Evolutionary conservation across 108 stramenopile species (phyloP).

Genomic region (Thalassiosira profunda): DNA sequence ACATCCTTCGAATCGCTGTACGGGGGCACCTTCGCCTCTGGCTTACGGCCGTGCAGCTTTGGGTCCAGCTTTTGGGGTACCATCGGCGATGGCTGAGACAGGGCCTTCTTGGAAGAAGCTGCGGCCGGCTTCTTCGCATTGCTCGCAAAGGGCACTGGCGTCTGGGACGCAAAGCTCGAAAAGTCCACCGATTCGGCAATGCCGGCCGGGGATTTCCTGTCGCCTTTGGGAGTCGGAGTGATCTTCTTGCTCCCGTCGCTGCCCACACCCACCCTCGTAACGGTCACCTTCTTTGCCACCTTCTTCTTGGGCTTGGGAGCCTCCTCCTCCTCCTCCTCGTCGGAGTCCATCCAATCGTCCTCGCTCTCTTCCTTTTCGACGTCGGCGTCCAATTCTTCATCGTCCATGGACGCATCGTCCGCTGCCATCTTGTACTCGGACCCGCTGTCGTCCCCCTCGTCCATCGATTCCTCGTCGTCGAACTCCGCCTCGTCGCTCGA

Average conservation of each 20-base stretch:
- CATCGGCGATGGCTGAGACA: constrained; percentile 4
- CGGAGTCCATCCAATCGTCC: constrained; percentile 68
- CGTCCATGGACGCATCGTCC: constrained; percentile 20
- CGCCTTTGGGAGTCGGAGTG: constrained; percentile 32
- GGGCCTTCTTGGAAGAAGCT: neutral
- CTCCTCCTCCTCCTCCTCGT: constrained; percentile 54
- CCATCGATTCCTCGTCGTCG: constrained; percentile 58
- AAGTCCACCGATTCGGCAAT: constrained; percentile 15
- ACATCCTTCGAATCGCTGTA: constrained; percentile 39
- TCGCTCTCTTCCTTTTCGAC: constrained; percentile 34
- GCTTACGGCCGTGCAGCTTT: neutral
- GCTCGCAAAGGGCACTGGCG: neutral
- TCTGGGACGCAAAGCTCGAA: constrained; percentile 27
- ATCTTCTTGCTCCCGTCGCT: constrained; percentile 2
- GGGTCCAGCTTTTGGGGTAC: constrained; percentile 9
- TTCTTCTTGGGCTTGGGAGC: constrained; percentile 12
- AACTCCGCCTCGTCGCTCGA: too few species aligned
- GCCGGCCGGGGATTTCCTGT: neutral
- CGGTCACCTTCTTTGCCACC: constrained; percentile 7
- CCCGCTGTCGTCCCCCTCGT: constrained; percentile 47
- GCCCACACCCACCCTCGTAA: constrained; percentile 1
- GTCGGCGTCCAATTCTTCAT: constrained; percentile 11
- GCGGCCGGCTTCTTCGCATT: neutral
- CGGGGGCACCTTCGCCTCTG: neutral
- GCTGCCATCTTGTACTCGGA: constrained; percentile 36